A percentile compares a stretch with the other conserved stretches of the same genome.
Evolutionary conservation across 352 stramenopile species (phyloP).

Genomic region (Phytophthora tentaculata): DNA sequence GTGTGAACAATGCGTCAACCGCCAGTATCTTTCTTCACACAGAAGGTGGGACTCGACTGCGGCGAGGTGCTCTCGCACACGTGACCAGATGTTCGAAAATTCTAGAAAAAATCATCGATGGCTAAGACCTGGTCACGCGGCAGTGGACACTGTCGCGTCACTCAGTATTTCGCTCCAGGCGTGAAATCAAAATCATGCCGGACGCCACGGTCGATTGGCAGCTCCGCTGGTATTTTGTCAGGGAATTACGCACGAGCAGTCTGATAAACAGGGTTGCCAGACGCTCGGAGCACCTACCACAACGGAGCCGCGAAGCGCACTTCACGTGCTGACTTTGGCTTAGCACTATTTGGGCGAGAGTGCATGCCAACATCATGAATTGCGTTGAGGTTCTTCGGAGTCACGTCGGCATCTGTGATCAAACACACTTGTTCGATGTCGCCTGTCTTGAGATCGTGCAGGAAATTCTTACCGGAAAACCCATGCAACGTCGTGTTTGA

Average conservation of each 20-base stretch:
- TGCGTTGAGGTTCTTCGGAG: background rate
- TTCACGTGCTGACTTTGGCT: constrained; percentile 1
- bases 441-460: background rate
- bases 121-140: no score
- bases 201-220: constrained; percentile 6
- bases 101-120: no score
- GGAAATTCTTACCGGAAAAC: constrained; percentile 13
- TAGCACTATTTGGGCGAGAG: background rate
- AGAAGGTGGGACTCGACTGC: no score
- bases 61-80: no score
- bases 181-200: constrained; percentile 18
- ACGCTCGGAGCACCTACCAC: background rate
- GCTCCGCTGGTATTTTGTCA: constrained; percentile 20
- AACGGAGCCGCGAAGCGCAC: background rate
- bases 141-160: no score
- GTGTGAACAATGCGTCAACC: no score
- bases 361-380: background rate
- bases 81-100: no score
- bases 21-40: no score
- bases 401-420: background rate
- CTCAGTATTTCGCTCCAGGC: constrained; percentile 8
- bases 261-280: constrained; percentile 15
- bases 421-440: background rate
- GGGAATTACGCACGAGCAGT: constrained; percentile 21
- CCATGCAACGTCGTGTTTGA: constrained; percentile 3